These are phyloP conservation scores for Tulasnella sp. DNA, from an alignment of 768 basidiomycete species.

Conservation along the genomic window DNA sequence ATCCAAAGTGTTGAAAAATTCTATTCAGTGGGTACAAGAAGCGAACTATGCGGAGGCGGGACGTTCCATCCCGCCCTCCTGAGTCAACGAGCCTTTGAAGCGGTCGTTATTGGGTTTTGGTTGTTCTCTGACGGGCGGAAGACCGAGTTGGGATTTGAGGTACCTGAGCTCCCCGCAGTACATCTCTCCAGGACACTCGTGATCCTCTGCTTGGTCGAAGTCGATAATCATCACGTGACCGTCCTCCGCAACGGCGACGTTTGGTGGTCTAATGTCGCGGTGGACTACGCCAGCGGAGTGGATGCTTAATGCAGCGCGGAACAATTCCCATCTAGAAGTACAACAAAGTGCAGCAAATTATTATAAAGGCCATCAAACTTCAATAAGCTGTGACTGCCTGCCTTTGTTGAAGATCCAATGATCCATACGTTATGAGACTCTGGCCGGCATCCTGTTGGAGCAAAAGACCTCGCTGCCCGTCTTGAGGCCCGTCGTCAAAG, in stretches of 20 bases:
- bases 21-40: too few species aligned
- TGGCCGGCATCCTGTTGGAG: not conserved
- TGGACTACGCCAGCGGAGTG: not conserved
- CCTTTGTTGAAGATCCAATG: not conserved
- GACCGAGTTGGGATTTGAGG: not conserved
- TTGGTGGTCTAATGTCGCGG: not conserved
- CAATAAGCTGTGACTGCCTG: not conserved
- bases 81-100: too few species aligned
- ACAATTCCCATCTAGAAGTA: not conserved
- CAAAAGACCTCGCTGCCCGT: not conserved
- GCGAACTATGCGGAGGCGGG: too few species aligned
- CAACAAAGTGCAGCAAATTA: not conserved
- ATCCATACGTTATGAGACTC: not conserved
- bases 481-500: not conserved
- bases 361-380: not conserved
- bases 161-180: not conserved
- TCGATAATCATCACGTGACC: not conserved
- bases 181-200: not conserved
- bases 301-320: not conserved
- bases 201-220: not conserved
- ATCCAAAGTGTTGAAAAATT: too few species aligned
- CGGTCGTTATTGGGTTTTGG: not conserved
- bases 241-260: not conserved
- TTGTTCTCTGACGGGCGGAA: not conserved
- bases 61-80: too few species aligned